Percentiles rank a stretch among this genome's conserved stretches.
These are phyloP conservation scores for Tulasnella sp. DNA, from an alignment of 768 basidiomycete species.

Conservation along the genomic window DNA sequence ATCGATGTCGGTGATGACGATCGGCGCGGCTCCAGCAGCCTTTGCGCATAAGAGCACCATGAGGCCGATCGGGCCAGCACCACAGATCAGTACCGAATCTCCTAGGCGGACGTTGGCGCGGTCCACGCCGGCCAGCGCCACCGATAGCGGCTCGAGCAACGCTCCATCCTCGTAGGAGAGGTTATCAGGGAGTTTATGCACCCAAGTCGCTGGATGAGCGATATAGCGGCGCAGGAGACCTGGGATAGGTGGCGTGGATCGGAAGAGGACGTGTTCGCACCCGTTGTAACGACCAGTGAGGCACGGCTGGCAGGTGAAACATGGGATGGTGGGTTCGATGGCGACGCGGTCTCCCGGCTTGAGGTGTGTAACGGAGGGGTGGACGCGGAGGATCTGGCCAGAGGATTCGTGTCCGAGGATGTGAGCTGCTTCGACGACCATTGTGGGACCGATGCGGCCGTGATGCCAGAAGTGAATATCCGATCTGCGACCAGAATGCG, in stretches of 20 bases:
- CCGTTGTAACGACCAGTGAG: slow-evolving; percentile 31
- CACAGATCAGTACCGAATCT: slow-evolving; percentile 31
- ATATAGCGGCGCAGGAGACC: slow-evolving; percentile 27
- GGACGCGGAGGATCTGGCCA: slow-evolving; percentile 24
- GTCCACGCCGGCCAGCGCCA: slow-evolving; percentile 32
- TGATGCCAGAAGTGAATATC: slow-evolving; percentile 32
- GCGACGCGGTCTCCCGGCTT: slow-evolving; percentile 30
- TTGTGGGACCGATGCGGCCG: slow-evolving; percentile 26
- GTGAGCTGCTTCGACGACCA: slow-evolving; percentile 28
- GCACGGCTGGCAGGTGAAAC: slow-evolving; percentile 29
- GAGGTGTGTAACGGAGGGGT: slow-evolving; percentile 22
- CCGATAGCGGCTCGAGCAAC: slow-evolving; percentile 31
- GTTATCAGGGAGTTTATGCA: slow-evolving; percentile 31
- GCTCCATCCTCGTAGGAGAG: slow-evolving; percentile 32
- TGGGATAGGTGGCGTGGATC: slow-evolving; percentile 32
- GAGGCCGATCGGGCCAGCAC: slow-evolving; percentile 34
- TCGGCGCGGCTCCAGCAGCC: slow-evolving; percentile 31
- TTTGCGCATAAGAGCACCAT: slow-evolving; percentile 29
- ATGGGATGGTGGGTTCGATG: slow-evolving; percentile 27
- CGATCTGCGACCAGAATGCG: slow-evolving; percentile 19
- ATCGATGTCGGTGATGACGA: slow-evolving; percentile 33
- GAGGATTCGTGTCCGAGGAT: slow-evolving; percentile 29
- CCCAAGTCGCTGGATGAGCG: slow-evolving; percentile 22
- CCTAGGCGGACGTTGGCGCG: slow-evolving; percentile 28
- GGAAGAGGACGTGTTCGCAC: slow-evolving; percentile 30